Percentiles rank a stretch among this genome's conserved stretches.
Conservation (phyloP, 2,329 filamentous ascomycete genomes). For the Apiospora sp. region DNA sequence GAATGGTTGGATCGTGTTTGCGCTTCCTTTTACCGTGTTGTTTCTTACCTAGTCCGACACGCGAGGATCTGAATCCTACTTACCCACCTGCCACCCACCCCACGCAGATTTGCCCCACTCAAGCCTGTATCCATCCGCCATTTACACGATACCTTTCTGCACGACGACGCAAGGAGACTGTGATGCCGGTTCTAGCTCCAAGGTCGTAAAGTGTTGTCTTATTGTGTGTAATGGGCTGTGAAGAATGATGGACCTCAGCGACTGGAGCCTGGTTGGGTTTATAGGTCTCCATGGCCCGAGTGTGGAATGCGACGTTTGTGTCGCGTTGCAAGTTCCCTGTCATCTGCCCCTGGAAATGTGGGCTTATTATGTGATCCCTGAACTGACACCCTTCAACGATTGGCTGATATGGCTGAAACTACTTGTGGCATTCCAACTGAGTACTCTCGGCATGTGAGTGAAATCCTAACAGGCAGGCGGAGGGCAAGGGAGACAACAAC, state of each 20-base stretch:
- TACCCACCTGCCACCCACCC: neutral
- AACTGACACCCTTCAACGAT: neutral
- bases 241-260: neutral
- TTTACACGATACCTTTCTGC: neutral
- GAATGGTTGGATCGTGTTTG: neutral
- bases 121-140: neutral
- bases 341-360: constrained; percentile 1
- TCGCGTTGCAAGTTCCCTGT: constrained; percentile 10
- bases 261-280: neutral
- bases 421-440: neutral
- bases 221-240: neutral
- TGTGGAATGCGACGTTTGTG: neutral
- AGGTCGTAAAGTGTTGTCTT: neutral
- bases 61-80: neutral
- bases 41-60: neutral
- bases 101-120: neutral
- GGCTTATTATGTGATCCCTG: neutral
- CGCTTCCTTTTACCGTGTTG: too few relatives aligned
- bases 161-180: neutral
- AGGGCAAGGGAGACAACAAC: neutral
- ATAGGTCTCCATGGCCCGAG: neutral
- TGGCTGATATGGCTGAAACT: neutral
- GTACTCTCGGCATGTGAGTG: neutral
- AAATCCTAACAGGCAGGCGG: neutral
- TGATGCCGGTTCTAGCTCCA: neutral